Conservation (phyloP, 805 yeast genomes). For the Starmerella gropengiesseri region DNA sequence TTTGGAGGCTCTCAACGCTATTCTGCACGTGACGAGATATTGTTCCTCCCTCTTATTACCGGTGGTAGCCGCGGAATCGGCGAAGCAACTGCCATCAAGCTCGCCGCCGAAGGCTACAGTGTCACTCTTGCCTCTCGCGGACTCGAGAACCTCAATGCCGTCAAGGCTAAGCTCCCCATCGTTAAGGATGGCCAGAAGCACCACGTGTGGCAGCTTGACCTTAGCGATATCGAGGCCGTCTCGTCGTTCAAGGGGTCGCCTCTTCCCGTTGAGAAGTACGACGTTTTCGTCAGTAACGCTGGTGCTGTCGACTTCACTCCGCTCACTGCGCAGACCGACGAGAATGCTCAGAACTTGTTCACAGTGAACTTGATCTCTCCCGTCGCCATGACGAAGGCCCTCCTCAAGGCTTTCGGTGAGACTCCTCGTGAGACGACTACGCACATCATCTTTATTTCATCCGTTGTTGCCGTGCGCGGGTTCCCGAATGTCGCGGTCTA, state of each 20-base stretch:
- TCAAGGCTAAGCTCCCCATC: conserved; percentile 73
- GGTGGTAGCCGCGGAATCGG: conserved; percentile 36
- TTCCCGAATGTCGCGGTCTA: conserved; percentile 52
- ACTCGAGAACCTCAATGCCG: conserved; percentile 43
- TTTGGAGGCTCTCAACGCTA: too few relatives aligned
- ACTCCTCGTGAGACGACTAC: conserved; percentile 1
- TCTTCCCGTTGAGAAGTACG: conserved; percentile 33
- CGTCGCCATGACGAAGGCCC: conserved; percentile 44
- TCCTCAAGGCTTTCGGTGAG: conserved; percentile 39
- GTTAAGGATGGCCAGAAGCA: conserved; percentile 73
- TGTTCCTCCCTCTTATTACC: too few relatives aligned
- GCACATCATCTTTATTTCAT: conserved; percentile 52
- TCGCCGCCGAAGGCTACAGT: conserved; percentile 43
- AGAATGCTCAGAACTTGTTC: conserved; percentile 38
- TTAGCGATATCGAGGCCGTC: conserved; percentile 8
- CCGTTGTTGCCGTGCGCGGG: conserved; percentile 40
- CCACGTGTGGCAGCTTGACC: conserved; percentile 34
- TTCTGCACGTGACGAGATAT: too few relatives aligned
- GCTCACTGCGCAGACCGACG: conserved; percentile 34
- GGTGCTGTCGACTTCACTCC: conserved; percentile 52
- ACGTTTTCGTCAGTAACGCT: conserved; percentile 36
- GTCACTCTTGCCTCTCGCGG: conserved; percentile 44
- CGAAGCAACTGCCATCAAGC: conserved; percentile 38
- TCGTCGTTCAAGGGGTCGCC: conserved; percentile 17
- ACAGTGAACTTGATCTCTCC: conserved; percentile 51